A percentile compares a stretch with the other conserved stretches of the same genome.
phyloP scores from a whole-genome alignment of 352 stramenopile species.

The Pythium angustatum region DNA sequence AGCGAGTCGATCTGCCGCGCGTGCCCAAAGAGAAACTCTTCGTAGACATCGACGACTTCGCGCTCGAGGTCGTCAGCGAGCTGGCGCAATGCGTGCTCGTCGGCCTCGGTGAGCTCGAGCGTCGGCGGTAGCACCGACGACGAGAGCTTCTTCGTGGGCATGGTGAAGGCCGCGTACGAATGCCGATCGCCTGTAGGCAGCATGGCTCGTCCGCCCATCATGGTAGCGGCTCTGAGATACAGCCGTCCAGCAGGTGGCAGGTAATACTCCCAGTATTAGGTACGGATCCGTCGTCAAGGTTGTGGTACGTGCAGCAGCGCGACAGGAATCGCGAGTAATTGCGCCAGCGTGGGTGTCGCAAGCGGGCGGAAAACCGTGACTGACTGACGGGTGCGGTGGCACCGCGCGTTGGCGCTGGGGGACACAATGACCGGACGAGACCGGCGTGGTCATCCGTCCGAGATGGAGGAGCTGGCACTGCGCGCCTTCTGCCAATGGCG shows the following conservation, averaged over 20 bases:
- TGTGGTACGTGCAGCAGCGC: not conserved
- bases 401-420: no score
- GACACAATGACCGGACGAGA: no score
- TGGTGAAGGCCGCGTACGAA: constrained; percentile 2
- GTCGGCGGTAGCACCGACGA: constrained; percentile 22
- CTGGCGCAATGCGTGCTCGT: constrained; percentile 36
- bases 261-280: no score
- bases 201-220: constrained; percentile 2
- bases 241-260: no score
- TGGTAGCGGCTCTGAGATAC: constrained; percentile 1
- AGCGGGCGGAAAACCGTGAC: no score
- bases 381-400: no score
- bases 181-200: constrained; percentile 7
- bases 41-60: constrained; percentile 48
- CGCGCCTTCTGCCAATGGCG: no score
- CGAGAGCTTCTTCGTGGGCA: constrained; percentile 5
- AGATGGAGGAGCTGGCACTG: no score
- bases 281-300: not conserved
- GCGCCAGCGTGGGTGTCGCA: no score
- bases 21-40: constrained; percentile 38
- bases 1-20: constrained; percentile 33
- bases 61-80: constrained; percentile 47
- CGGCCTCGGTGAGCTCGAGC: constrained; percentile 33
- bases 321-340: not conserved
- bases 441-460: no score